phyloP scores from a whole-genome alignment of 2,329 filamentous ascomycete species.

The Bretziella fagacearum region DNA sequence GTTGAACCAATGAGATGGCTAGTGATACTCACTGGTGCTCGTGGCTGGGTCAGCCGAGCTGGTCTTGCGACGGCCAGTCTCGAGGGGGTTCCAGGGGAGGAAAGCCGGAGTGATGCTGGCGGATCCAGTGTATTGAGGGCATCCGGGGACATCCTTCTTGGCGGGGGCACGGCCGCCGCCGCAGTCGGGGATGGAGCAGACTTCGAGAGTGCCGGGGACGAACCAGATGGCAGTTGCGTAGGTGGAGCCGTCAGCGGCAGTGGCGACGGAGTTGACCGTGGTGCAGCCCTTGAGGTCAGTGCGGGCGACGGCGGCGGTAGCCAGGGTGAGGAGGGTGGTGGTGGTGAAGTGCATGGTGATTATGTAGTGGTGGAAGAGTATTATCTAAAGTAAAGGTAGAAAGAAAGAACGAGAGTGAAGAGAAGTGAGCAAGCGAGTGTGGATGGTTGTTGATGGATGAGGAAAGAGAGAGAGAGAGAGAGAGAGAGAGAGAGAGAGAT shows the following conservation, averaged over 20 bases:
- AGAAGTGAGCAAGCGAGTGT: too few relatives aligned
- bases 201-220: conserved; percentile 44
- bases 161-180: conserved; percentile 49
- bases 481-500: too few relatives aligned
- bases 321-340: conserved; percentile 20
- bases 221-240: conserved; percentile 39
- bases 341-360: too few relatives aligned
- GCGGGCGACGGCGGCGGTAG: conserved; percentile 22
- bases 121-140: conserved; percentile 36
- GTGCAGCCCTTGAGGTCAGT: conserved; percentile 33
- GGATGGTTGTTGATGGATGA: too few relatives aligned
- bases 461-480: too few relatives aligned
- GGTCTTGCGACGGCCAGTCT: too few relatives aligned
- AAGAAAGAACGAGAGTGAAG: too few relatives aligned
- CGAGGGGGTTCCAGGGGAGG: conserved; percentile 20
- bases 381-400: too few relatives aligned
- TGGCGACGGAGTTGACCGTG: conserved; percentile 22
- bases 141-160: conserved; percentile 43
- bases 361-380: too few relatives aligned
- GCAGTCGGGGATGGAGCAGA: conserved; percentile 49
- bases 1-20: too few relatives aligned
- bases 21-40: too few relatives aligned
- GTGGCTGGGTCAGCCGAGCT: too few relatives aligned
- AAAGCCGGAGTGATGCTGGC: conserved; percentile 35
- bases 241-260: conserved; percentile 19